Evolutionary conservation across 352 stramenopile genomes (phyloP), one percentile per base, ranked within the genome.

Genomic region (Phytophthora pisi): DNA sequence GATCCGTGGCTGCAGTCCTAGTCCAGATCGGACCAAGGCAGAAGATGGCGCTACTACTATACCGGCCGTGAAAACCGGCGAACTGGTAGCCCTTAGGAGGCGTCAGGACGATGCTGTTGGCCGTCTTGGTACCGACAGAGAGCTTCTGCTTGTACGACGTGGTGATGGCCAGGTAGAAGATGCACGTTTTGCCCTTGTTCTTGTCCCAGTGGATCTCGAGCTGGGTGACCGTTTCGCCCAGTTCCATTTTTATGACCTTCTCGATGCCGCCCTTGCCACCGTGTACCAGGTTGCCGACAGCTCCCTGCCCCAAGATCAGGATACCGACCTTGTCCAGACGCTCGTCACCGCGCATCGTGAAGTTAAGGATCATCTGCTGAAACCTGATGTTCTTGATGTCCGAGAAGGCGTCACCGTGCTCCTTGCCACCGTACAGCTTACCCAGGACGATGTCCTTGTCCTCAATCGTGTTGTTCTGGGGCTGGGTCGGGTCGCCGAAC

Each of bases 161-260:
- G 0, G 31, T 71, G 20, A 74, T 51, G 18, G 50, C 49, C 0
- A 77, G 10, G 51, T 74, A 74, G 50, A 74, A 77, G 23, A 77
- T 74, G 23, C 53, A 57, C 18, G 65, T 74, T 24, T 72, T 63
- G 10, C 56, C 46, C 16, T 70, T 67, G 23, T 74, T 51, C 47
- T 74, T 70, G 18, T 64, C 56, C 70, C 70, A 77, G 36, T 74
- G 51, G 0, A 77, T 49, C 58, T 77, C 70, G 0, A 77, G n/a
- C 1, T 38, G 18, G 5, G 24, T 50, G 5, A 77, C 67, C 0
- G 34, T 46, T 9, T 74, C 61, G 1, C 60, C 56, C 43, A 70
- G 50, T 15, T 68, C 24, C 0, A 62, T 47, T n/a, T n/a, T n/a
- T n/a, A n/a, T n/a, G 13, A 54, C 64, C 13, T 66, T 57, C 26